A percentile compares a stretch with the other conserved stretches of the same genome.
Conservation (phyloP, 768 basidiomycete species). For the Lactarius pseudohatsudake region DNA sequence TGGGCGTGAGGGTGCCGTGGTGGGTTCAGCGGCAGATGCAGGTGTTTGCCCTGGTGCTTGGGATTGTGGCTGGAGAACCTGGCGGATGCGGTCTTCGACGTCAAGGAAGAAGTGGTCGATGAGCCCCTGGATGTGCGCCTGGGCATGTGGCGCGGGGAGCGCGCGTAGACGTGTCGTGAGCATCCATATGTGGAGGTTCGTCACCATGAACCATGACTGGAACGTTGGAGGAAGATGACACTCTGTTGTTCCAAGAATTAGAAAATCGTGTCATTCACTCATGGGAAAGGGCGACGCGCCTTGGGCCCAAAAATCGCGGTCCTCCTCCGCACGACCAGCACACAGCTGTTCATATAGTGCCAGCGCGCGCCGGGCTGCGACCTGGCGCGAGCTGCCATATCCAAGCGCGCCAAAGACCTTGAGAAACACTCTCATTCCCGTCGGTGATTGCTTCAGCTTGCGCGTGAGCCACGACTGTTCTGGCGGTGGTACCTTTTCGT, state of each 20-base stretch:
- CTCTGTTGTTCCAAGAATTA: constrained; percentile 45
- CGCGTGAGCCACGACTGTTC: constrained; percentile 30
- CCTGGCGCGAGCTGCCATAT: constrained; percentile 24
- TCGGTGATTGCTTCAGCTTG: constrained; percentile 26
- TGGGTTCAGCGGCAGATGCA: constrained; percentile 34
- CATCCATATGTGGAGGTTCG: constrained; percentile 91
- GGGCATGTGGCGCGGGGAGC: constrained; percentile 65
- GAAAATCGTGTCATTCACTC: no score
- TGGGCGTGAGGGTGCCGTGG: constrained; percentile 31
- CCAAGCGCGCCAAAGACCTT: constrained; percentile 27
- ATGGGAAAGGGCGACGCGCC: constrained; percentile 9
- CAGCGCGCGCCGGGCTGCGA: constrained; percentile 26
- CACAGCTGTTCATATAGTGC: constrained; percentile 27
- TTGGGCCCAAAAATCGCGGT: constrained; percentile 24
- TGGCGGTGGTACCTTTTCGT: constrained; percentile 18
- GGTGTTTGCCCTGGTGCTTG: constrained; percentile 25
- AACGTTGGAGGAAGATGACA: constrained; percentile 89
- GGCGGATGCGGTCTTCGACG: constrained; percentile 84
- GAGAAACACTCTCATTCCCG: constrained; percentile 24
- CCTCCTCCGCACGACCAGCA: constrained; percentile 26
- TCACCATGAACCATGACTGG: constrained; percentile 95
- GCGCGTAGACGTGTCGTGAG: constrained; percentile 85
- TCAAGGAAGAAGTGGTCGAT: constrained; percentile 96
- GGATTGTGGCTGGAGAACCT: constrained; percentile 46
- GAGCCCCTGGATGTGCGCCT: constrained; percentile 72